Evolutionary conservation across 1,284 basidiomycete genomes (phyloP).

Genomic region (Wallemia mellicola): DNA sequence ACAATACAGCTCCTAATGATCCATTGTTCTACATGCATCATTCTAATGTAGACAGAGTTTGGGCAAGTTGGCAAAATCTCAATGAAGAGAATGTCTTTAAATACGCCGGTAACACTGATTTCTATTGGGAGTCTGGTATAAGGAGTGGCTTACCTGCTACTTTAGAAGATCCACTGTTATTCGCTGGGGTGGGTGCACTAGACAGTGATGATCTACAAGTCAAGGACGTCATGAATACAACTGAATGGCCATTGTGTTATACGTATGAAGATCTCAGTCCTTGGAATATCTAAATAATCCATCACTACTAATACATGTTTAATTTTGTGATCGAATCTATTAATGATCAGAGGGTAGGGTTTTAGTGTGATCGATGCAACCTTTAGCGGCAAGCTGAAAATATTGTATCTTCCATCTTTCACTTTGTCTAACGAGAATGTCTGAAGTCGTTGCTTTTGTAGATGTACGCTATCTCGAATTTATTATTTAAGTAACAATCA

Average conservation of each 20-base stretch:
- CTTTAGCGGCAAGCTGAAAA: too few relatives aligned
- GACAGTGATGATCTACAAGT: neutral
- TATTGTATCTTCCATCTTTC: too few relatives aligned
- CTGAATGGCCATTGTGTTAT: neutral
- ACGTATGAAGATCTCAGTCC: neutral
- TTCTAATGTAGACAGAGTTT: neutral
- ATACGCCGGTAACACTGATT: neutral
- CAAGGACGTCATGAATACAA: neutral
- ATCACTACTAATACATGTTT: too few relatives aligned
- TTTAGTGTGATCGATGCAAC: too few relatives aligned
- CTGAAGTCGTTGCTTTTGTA: too few relatives aligned
- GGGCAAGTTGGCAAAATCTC: neutral
- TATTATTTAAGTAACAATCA: too few relatives aligned
- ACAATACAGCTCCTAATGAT: neutral
- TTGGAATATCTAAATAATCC: too few relatives aligned
- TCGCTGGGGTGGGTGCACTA: neutral
- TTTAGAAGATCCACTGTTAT: neutral
- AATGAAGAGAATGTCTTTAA: neutral
- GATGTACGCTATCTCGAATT: too few relatives aligned
- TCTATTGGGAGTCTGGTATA: neutral
- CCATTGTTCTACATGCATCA: constrained; percentile 1
- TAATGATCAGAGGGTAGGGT: too few relatives aligned
- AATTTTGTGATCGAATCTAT: too few relatives aligned
- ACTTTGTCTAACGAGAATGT: too few relatives aligned
- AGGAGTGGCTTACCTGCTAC: neutral